A percentile compares a stretch with the other conserved stretches of the same genome.
Evolutionary conservation across 805 yeast genomes (phyloP).

Genomic region (Millerozyma acaciae): DNA sequence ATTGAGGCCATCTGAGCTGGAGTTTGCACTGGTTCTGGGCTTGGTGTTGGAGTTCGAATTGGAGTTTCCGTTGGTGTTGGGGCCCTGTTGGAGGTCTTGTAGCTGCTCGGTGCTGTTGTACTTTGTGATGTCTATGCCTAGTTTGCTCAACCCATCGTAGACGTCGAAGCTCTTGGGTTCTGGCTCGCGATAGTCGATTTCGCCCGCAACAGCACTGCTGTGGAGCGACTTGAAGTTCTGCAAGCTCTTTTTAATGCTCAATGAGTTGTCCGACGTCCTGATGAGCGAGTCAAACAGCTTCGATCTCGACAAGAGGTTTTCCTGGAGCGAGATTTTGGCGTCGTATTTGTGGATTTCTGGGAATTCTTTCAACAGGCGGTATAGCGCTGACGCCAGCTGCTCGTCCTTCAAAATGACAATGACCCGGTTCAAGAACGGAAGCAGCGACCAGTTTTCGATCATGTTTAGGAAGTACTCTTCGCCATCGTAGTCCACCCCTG

Average conservation of each 20-base stretch:
- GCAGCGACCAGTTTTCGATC: constrained; percentile 34
- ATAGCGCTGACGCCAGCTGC: constrained; percentile 22
- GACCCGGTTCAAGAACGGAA: constrained; percentile 36
- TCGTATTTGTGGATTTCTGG: constrained; percentile 6
- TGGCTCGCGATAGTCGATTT: constrained; percentile 28
- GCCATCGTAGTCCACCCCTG: constrained; percentile 9
- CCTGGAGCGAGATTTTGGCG: constrained; percentile 32
- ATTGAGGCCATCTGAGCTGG: constrained; percentile 5
- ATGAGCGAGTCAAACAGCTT: constrained; percentile 25
- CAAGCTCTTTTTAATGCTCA: constrained; percentile 19
- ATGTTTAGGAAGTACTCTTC: constrained; percentile 21
- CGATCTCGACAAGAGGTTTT: constrained; percentile 32
- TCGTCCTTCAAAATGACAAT: constrained; percentile 34
- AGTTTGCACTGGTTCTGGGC: constrained; percentile 1
- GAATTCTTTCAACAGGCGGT: constrained; percentile 14
- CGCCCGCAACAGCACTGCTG: constrained; percentile 8
- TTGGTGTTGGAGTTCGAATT: constrained; percentile 2
- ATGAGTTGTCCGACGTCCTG: constrained; percentile 13
- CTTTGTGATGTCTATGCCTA: constrained; percentile 28
- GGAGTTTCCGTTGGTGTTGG: background rate
- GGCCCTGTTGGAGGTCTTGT: constrained; percentile 14
- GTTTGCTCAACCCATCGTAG: constrained; percentile 22
- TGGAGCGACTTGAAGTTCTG: constrained; percentile 20
- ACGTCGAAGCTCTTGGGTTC: constrained; percentile 30
- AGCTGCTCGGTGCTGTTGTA: constrained; percentile 22